Conservation (phyloP, 2,329 filamentous ascomycete species). For the Xylariaceae sp. region DNA sequence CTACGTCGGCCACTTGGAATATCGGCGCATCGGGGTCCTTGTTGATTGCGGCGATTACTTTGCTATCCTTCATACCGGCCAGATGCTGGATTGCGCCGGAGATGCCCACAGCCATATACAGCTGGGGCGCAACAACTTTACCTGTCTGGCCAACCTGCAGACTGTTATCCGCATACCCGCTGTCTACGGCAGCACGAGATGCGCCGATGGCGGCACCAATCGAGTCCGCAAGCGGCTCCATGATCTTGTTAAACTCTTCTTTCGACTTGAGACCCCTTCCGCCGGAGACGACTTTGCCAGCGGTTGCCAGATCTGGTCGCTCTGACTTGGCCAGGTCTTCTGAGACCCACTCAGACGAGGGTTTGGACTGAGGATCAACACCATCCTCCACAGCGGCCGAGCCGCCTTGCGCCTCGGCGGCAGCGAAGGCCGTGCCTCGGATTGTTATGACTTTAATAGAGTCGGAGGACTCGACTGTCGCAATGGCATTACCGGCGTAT, state of each 20-base stretch:
- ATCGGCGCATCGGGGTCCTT: slow-evolving; percentile 96
- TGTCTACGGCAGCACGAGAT: slow-evolving; percentile 90
- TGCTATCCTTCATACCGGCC: slow-evolving; percentile 99
- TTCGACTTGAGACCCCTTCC: slow-evolving; percentile 95
- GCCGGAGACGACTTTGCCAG: slow-evolving; percentile 82
- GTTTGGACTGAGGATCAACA: slow-evolving; percentile 71
- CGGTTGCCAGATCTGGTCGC: slow-evolving; percentile 88
- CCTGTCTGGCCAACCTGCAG: slow-evolving; percentile 97
- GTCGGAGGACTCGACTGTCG: slow-evolving; percentile 89
- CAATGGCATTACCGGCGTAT: slow-evolving; percentile 95
- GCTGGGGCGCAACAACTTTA: slow-evolving; percentile 93
- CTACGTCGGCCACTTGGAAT: slow-evolving; percentile 96
- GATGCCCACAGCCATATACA: slow-evolving; percentile 94
- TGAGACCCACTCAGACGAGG: slow-evolving; percentile 79
- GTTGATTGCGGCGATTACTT: slow-evolving; percentile 98
- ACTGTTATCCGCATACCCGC: slow-evolving; percentile 96
- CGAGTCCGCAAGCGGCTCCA: slow-evolving; percentile 85
- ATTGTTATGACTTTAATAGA: slow-evolving; percentile 84
- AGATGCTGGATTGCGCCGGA: slow-evolving; percentile 97
- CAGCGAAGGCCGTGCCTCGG: slow-evolving; percentile 84
- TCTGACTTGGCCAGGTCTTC: slow-evolving; percentile 92
- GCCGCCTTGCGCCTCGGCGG: slow-evolving; percentile 64
- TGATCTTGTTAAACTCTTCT: slow-evolving; percentile 91
- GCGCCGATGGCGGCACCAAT: slow-evolving; percentile 94
- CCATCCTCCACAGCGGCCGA: slow-evolving; percentile 75